Evolutionary conservation across 2,329 filamentous ascomycete genomes (phyloP).

Genomic region (Calonectria naviculata): DNA sequence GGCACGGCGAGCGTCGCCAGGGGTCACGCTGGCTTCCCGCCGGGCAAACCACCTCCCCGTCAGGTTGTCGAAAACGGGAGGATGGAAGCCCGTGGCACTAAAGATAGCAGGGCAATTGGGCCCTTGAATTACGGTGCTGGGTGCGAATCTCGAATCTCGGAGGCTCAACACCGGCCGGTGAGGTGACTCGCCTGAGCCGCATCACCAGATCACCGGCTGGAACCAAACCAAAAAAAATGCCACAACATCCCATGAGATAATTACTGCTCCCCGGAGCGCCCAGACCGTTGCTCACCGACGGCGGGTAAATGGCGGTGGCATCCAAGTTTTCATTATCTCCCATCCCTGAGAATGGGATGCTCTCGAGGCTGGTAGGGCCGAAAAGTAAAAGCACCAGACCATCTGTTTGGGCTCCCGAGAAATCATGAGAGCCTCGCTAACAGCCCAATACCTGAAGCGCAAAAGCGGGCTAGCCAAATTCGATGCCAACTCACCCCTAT

Average conservation of each 20-base stretch:
- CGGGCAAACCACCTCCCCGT: neutral
- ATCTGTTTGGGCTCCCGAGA: neutral
- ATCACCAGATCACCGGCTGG: conserved; percentile 9
- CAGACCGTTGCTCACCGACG: conserved; percentile 10
- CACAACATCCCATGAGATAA: conserved; percentile 17
- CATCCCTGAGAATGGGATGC: conserved; percentile 21
- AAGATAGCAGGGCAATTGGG: conserved; percentile 16
- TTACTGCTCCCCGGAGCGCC: neutral
- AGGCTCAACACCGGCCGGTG: conserved; percentile 5
- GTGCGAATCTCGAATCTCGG: conserved; percentile 4
- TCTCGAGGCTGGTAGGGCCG: conserved; percentile 5
- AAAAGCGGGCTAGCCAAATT: conserved; percentile 1
- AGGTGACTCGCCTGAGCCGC: conserved; percentile 17
- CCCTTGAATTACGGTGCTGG: neutral
- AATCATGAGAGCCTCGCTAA: conserved; percentile 15
- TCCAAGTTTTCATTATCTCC: conserved; percentile 3
- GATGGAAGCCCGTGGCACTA: neutral
- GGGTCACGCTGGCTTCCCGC: neutral
- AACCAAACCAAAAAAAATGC: neutral
- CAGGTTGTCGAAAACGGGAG: neutral
- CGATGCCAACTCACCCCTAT: conserved; percentile 7
- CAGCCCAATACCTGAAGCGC: conserved; percentile 6
- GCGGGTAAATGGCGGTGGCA: neutral
- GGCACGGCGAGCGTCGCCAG: neutral
- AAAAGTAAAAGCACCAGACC: conserved; percentile 16